Base-by-base conservation (phyloP, 106 monocot genomes). In the Hemerocallis citrina region DNA sequence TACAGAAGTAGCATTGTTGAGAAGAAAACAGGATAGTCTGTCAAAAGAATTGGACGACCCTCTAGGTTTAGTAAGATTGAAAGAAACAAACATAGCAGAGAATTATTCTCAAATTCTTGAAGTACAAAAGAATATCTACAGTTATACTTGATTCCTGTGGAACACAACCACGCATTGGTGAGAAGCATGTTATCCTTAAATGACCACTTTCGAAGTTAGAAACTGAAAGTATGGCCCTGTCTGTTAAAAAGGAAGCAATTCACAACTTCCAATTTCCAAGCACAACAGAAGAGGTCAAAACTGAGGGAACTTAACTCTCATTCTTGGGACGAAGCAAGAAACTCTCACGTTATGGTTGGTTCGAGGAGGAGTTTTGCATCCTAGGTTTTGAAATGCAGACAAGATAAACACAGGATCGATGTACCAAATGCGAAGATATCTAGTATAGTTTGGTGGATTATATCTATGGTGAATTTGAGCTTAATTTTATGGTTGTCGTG, bases 1-100 rank as follows among this genome's bases (percentile, higher is more conserved):
- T 32, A 75, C 63, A 69, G 79, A 85, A 65, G 70, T 81, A 46
- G 75, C 87, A 66, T 57, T 32, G 50, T 72, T 98, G 57, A 74
- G 27, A n/a, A 77, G 24, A 6, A 84, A 85, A 73, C 61, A 66
- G 46, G 61, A 55, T 48, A 23, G 62, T 63, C 62, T 98, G 16
- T 57, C 70, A 45, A 82, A 84, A 64, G 96, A 98, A 65, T 70
- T 98, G 35, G 73, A 74, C 25, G 79, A 91, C 8, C 70, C 91
- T 8, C 62, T 84, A 32, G 72, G 37, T 45, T 67, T 88, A 68
- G 87, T 98, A 2, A 81, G 54, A 66, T 57, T 88, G 70, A 98
- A 98, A 67, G 84, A 98, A 72, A 67, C 66, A 38, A 81, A 96
- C 57, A 91, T 98, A 65, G 69, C 68, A 56, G 79, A 87, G 36